Conservation (phyloP, 2,329 filamentous ascomycete genomes). For the Aureobasidium mangrovei region DNA sequence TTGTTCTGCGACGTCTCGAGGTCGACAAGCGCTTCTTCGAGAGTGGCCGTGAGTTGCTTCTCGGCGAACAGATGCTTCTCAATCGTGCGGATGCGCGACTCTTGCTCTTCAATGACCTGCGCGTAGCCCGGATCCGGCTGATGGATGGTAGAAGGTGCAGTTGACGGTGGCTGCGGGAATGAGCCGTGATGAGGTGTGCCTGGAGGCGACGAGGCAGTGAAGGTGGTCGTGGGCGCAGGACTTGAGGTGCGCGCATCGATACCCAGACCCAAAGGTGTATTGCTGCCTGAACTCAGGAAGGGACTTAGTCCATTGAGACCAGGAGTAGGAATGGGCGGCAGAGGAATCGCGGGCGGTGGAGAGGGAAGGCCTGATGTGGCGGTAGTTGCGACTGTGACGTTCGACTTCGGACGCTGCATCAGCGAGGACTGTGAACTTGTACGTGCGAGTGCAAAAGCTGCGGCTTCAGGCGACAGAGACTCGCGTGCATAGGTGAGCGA, state of each 20-base stretch:
- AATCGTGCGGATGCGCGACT: slow-evolving; percentile 87
- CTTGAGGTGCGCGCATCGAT: slow-evolving; percentile 41
- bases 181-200: slow-evolving; percentile 28
- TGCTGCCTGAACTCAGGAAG: background rate
- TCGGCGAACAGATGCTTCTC: slow-evolving; percentile 95
- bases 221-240: slow-evolving; percentile 37
- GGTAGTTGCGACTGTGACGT: slow-evolving; percentile 70
- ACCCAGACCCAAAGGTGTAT: slow-evolving; percentile 3
- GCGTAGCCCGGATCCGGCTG: slow-evolving; percentile 56
- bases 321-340: slow-evolving; percentile 70
- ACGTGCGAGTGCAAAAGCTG: slow-evolving; percentile 38
- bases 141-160: slow-evolving; percentile 31
- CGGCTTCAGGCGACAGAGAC: slow-evolving; percentile 37
- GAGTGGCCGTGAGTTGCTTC: slow-evolving; percentile 87
- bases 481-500: slow-evolving; percentile 25
- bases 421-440: slow-evolving; percentile 28
- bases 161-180: slow-evolving; percentile 22
- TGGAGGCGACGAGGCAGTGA: slow-evolving; percentile 23
- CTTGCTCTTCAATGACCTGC: slow-evolving; percentile 80
- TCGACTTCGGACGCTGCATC: slow-evolving; percentile 31
- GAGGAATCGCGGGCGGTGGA: slow-evolving; percentile 88
- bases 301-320: slow-evolving; percentile 23
- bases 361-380: slow-evolving; percentile 72
- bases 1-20: slow-evolving; percentile 87
- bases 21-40: slow-evolving; percentile 92